Base-by-base conservation (phyloP, 169 alveolate species). In the Fabrea salina region DNA sequence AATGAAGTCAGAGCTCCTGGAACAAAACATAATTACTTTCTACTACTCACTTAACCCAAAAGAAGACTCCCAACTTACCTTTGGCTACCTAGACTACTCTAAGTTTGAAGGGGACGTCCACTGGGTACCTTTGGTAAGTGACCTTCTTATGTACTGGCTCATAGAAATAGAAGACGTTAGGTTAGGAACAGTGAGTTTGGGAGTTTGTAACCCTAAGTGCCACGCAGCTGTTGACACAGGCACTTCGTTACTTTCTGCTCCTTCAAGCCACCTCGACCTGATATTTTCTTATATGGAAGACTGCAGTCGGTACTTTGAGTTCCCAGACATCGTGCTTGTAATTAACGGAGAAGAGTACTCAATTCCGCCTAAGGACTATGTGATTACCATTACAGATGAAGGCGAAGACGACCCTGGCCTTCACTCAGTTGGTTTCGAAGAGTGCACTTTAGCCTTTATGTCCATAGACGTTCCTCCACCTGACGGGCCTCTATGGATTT, bases 401-500 rank as follows among this genome's bases (percentile, higher is more conserved):
- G 83, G 82, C 47, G 79, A 68, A 22, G 72, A 79, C 8, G 54
- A 70, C 43, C 59, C 68, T 37, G 43, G 47, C 49, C 6, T 58
- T 27, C 66, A 41, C 67, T 22, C 43, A 71, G 83, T 67, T 64
- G 27, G 59, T 44, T 41, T 84, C 43, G 51, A 50, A 19, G 58
- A 79, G 54, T 87, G 92, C 79, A 41, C 75, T 32, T 41, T 80
- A 35, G 88, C 84, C 13, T 51, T 87, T 50, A 75, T 80, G 71
- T 76, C 87, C 37, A 32, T 64, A 22, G 82, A 81, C 47, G 37
- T 54, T 47, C 84, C 74, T 16, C 58, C 83, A 2, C 87, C 86
- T 30, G 77, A 83, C 33, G 94, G 93, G 32, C 93, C 93, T 40
- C 56, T 91, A 51, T 93, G 94, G 93, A 87, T 93, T 77, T 72